These are phyloP conservation scores for Achaetomiella virescens DNA, from an alignment of 495 filamentous ascomycete species.

Conservation along the genomic window DNA sequence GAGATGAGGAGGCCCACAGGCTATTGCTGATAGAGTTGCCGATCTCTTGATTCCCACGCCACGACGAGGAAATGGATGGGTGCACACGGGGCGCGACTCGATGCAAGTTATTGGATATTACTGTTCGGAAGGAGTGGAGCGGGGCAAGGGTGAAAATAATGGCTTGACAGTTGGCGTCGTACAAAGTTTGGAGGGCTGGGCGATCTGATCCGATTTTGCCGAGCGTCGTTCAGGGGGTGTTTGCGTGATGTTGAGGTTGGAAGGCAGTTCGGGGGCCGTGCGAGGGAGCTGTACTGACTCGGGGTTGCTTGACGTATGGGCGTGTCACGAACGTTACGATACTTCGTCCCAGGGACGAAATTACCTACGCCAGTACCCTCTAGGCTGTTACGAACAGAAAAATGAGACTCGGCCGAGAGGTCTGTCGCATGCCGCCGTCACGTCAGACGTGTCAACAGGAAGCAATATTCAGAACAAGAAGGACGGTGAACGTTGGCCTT, in stretches of 20 bases:
- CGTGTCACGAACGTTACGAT: too few relatives aligned
- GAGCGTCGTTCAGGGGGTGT: background rate
- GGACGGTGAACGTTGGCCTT: too few relatives aligned
- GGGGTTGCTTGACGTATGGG: too few relatives aligned
- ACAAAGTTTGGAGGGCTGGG: slow-evolving; percentile 5
- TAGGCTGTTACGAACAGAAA: too few relatives aligned
- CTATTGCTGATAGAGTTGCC: background rate
- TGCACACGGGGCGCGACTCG: background rate
- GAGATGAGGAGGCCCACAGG: background rate
- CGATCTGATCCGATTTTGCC: slow-evolving; percentile 16
- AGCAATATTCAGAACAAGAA: too few relatives aligned
- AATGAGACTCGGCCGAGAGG: too few relatives aligned
- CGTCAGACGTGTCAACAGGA: too few relatives aligned
- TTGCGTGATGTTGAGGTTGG: background rate
- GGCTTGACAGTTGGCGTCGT: background rate
- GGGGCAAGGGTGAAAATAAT: background rate
- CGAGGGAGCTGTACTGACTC: background rate
- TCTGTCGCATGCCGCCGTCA: too few relatives aligned
- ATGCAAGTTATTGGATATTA: background rate
- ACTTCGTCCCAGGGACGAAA: too few relatives aligned
- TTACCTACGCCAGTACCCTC: too few relatives aligned
- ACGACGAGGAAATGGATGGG: background rate
- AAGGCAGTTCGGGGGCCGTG: background rate
- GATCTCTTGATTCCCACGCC: background rate
- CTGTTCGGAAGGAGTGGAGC: background rate